phyloP scores from a whole-genome alignment of 2,329 filamentous ascomycete genomes.

The Colletotrichum falcatum region DNA sequence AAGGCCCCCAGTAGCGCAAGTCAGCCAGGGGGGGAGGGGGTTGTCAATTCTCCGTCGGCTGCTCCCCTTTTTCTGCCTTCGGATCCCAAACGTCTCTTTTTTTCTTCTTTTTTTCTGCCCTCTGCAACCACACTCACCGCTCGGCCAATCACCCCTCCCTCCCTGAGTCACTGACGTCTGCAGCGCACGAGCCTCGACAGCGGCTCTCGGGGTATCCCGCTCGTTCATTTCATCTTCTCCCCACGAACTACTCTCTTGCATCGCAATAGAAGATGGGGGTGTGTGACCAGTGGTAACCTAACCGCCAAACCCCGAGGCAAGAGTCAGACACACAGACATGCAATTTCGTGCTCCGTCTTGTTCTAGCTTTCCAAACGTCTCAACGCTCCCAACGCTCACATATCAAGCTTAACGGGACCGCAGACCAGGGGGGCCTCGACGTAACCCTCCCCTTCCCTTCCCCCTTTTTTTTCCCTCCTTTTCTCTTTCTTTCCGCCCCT shows the following conservation, averaged over 20 bases:
- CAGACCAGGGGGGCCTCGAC: constrained; percentile 31
- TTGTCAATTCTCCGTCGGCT: background rate
- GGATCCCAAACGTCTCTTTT: background rate
- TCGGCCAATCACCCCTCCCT: no score
- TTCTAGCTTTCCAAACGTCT: constrained; percentile 8
- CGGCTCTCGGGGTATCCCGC: background rate
- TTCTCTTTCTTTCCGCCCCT: background rate
- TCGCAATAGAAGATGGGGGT: background rate
- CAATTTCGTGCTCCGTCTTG: background rate
- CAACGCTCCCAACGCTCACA: constrained; percentile 5
- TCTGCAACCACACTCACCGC: constrained; percentile 31
- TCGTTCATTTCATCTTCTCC: background rate
- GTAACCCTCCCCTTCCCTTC: no score
- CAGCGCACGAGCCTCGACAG: constrained; percentile 22
- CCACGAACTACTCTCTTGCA: constrained; percentile 15
- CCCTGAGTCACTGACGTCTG: constrained; percentile 7
- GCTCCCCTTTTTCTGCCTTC: background rate
- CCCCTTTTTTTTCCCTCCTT: no score
- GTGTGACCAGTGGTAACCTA: background rate
- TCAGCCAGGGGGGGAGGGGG: background rate
- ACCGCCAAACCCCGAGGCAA: background rate
- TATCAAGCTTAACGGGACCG: constrained; percentile 35
- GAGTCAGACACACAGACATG: background rate
- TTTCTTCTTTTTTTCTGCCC: background rate
- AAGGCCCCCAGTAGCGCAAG: constrained; percentile 7